Base-by-base conservation (phyloP, 176 grass and related monocot genomes). In the Oryza nivara region DNA sequence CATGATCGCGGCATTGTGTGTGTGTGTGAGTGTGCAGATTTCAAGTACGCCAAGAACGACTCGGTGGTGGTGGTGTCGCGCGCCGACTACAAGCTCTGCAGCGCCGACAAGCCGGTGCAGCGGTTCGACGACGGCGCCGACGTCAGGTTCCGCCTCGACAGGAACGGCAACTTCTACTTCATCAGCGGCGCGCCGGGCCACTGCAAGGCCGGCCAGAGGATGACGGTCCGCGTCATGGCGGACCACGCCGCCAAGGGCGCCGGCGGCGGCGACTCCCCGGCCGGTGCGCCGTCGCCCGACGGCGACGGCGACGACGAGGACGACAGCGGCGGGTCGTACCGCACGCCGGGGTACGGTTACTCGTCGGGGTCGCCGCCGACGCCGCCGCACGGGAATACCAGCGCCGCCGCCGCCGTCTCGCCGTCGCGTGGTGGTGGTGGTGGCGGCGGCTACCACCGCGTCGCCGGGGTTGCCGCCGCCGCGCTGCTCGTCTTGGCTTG, bases 41-140 rank as follows among this genome's bases (percentile, higher is more conserved):
- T 94, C 87, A 91, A 83, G 78, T 97, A 94, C 32, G 82, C 66
- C 1, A 81, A 4, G 83, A 97, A 93, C 65, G 94, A 97, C 89
- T 97, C 94, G 26, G 85, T 97, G 85, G 76, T 97, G 40, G 43
- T 87, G 48, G 89, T 97, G 13, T 67, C 65, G 4, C 83, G 54
- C 4, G 76, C 82, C 7, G 79, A 84, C 45, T 97, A 97, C 90
- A 92, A 83, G 64, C 19, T 72, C 10, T 97, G 92, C 82, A 40
- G 76, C 44, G 51, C 56, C 2, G 45, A 66, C 8, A 70, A 17
- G 28, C 83, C 92, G 1, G 4, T 61, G 30, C 2, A 54, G 25
- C 65, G 68, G 8, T 88, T 92, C 52, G 82, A 66, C 7, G 77
- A 73, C 60, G 90, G 94, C 54, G 74, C 84, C 22, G 68, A 87